Evolutionary conservation across 306 rosid genomes (phyloP).

Genomic region (Prunus mongolica): DNA sequence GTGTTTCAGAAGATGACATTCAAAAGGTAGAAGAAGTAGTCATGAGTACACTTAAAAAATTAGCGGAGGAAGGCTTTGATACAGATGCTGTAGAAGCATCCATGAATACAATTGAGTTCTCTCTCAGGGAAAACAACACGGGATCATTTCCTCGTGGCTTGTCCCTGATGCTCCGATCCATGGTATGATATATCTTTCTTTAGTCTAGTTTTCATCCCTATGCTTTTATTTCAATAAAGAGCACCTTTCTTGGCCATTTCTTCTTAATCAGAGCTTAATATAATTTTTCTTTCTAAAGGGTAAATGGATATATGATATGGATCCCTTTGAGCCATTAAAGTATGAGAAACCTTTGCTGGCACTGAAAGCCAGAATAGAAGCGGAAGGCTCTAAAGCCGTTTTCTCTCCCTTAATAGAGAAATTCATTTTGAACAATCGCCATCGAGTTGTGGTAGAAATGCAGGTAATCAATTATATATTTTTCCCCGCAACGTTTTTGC

Average conservation of each 20-base stretch:
- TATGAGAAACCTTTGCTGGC: slow-evolving; percentile 87
- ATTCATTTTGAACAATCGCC: slow-evolving; percentile 80
- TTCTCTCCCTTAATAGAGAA: slow-evolving; percentile 89
- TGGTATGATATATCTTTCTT: slow-evolving; percentile 48
- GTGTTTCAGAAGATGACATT: slow-evolving; percentile 72
- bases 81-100: slow-evolving; percentile 92
- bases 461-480: slow-evolving; percentile 52
- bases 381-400: slow-evolving; percentile 83
- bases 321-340: slow-evolving; percentile 93
- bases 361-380: slow-evolving; percentile 77
- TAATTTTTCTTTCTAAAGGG: slow-evolving; percentile 47
- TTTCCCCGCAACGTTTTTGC: not conserved
- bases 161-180: slow-evolving; percentile 94
- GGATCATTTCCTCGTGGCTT: slow-evolving; percentile 98
- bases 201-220: slow-evolving; percentile 10
- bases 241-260: not conserved
- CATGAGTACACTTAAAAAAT: slow-evolving; percentile 53
- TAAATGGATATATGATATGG: slow-evolving; percentile 96
- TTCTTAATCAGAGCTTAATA: slow-evolving; percentile 9
- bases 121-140: slow-evolving; percentile 94
- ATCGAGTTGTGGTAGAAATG: slow-evolving; percentile 88
- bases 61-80: slow-evolving; percentile 88
- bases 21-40: slow-evolving; percentile 79
- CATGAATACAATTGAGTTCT: slow-evolving; percentile 98
- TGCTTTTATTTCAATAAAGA: slow-evolving; percentile 10